Evolutionary conservation across 1,139 yeast species (phyloP).

Genomic region (Hanseniaspora gamundiae): DNA sequence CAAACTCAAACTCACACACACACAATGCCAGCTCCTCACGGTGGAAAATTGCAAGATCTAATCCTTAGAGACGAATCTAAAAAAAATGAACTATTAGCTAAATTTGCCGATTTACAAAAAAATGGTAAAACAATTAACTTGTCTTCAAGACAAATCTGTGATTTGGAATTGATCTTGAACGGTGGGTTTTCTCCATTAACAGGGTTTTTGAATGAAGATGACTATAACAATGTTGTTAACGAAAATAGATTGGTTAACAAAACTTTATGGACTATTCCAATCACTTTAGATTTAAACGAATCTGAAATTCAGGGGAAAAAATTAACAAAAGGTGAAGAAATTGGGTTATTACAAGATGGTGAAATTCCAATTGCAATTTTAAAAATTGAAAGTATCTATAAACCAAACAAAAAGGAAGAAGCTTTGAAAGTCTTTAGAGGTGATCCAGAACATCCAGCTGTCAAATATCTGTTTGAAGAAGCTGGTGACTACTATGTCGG

Average conservation of each 20-base stretch:
- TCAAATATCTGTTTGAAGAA: conserved; percentile 54
- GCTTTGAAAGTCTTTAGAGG: conserved; percentile 88
- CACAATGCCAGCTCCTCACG: conserved; percentile 75
- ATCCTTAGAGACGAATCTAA: conserved; percentile 66
- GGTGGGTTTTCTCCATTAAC: conserved; percentile 93
- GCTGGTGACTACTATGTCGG: conserved; percentile 84
- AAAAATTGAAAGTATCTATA: conserved; percentile 66
- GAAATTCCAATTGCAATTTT: conserved; percentile 70
- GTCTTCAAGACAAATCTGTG: conserved; percentile 87
- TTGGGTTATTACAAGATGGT: conserved; percentile 75
- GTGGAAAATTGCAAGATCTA: conserved; percentile 78
- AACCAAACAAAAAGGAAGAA: conserved; percentile 68
- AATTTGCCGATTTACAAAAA: conserved; percentile 32
- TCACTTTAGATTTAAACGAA: conserved; percentile 62
- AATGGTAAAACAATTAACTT: conserved; percentile 37
- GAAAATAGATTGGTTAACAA: conserved; percentile 61
- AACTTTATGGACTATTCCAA: conserved; percentile 79
- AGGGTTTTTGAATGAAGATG: conserved; percentile 74
- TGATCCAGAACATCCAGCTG: conserved; percentile 94
- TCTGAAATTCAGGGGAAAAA: conserved; percentile 35
- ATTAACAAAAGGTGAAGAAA: conserved; percentile 44
- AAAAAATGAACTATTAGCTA: conserved; percentile 43
- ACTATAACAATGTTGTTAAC: conserved; percentile 69
- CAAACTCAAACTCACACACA: background rate
- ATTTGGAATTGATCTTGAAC: conserved; percentile 76